Evolutionary conservation across 768 basidiomycete genomes (phyloP), one percentile per base, ranked within the genome.

Genomic region (Trametes gibbosa): DNA sequence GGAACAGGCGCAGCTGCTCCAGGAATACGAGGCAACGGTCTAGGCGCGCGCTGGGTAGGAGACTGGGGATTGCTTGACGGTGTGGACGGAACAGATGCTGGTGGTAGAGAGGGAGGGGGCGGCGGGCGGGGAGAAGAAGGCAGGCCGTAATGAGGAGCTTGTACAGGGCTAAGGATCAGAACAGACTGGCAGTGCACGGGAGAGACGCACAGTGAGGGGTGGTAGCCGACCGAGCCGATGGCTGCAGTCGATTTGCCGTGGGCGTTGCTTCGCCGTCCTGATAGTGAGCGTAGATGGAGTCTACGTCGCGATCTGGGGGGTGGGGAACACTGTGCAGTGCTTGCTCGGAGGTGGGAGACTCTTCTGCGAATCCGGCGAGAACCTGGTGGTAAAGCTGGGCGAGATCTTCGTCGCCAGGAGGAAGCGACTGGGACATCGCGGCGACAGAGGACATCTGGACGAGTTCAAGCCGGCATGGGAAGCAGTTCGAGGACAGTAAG

Each of bases 331-430:
- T 65, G 59, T 50, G 65, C 59, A 54, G 54, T 49, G 61, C 46
- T 48, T 46, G 67, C 39, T 60, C 65, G 16, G 63, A 58, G 25
- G 71, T 62, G 27, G 73, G 71, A 0, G 79, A 72, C 65, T 81
- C 79, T 50, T 87, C 84, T 29, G 78, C 72, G 65, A 88, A 90
- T 27, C 81, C 82, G 45, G 82, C 82, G 76, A 86, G 85, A 21
- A 90, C 88, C 70, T 89, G 85, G 62, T 89, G 82, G 71, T 90
- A 91, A 43, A 91, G 80, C 56, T 80, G 78, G 64, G 89, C 85
- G 5, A 90, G 79, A 67, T 90, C 88, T 65, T 84, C 84, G 61
- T 90, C 89, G 39, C 81, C 81, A 3, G 85, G 82, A 7, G 76
- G 75, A 34, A 72, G 71, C 27, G 71, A 69, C 62, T 66, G 76